These are phyloP conservation scores for Nicotiana obtusifolia DNA, from an alignment of 257 asterid species.

Conservation along the genomic window DNA sequence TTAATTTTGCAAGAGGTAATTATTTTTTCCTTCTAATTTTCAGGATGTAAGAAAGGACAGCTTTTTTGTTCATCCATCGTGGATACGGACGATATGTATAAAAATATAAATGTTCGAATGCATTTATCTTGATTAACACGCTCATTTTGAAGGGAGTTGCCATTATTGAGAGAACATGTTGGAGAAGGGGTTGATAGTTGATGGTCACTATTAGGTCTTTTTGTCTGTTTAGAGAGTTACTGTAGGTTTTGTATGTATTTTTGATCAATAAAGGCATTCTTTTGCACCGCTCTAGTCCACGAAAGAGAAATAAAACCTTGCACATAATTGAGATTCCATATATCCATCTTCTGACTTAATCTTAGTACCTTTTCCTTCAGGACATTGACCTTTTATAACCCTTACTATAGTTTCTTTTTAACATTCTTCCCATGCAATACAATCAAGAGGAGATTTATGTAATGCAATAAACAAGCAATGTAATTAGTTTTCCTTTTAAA, in stretches of 20 bases:
- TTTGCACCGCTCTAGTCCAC: neutral
- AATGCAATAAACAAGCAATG: neutral
- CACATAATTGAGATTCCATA: neutral
- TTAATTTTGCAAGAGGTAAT: slow-evolving; percentile 89
- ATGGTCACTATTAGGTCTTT: neutral
- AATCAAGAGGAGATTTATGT: neutral
- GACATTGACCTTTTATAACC: neutral
- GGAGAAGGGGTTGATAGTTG: neutral
- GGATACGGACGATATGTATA: neutral
- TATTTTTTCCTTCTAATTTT: neutral
- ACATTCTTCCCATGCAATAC: neutral
- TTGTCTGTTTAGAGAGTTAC: neutral
- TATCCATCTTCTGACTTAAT: neutral
- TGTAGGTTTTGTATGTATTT: neutral
- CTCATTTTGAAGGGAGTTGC: neutral
- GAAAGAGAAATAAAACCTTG: neutral
- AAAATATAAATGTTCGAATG: too few species aligned
- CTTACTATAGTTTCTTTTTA: neutral
- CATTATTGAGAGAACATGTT: neutral
- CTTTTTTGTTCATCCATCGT: neutral
- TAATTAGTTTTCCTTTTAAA: neutral
- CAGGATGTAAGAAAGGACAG: neutral
- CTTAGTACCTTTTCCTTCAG: neutral
- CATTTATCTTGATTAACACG: neutral
- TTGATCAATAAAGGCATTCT: neutral